Evolutionary conservation across 176 grass and related monocot species (phyloP), one percentile per base, ranked within the genome.

Genomic region (Zizania latifolia): DNA sequence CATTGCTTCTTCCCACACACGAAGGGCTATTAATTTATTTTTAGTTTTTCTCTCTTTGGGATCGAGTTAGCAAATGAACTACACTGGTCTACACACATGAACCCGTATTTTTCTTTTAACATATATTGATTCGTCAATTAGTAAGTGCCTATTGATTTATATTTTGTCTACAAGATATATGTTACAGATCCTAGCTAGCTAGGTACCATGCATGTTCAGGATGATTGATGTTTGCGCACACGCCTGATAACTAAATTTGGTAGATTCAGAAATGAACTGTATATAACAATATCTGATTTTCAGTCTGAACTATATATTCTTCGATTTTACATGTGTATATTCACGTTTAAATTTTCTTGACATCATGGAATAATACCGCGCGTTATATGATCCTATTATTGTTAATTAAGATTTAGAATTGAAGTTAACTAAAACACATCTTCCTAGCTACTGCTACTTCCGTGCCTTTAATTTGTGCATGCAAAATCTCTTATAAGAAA

Each of bases 301-400:
- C 16, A n/a, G n/a, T 29, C 24, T 3, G 7, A 43, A 33, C 5
- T 14, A n/a, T n/a, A n/a, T n/a, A 39, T 73, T 33, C 15, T 1
- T 58, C 19, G 4, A 1, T 30, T 50, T 45, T 54, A 9, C 3
- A 21, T 29, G 51, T 69, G 51, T 0, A 36, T 41, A 34, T 33
- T 31, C 8, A 34, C 0, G 7, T 39, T 58, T 37, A 14, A 56
- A n/a, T 71, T 71, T 10, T 14, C 8, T 8, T 70, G 43, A 73
- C 27, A 71, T 12, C 80, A 83, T 88, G 69, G 41, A 68, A 83
- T 88, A 71, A 68, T 36, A 79, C 40, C 1, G 8, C n/a, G n/a
- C n/a, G n/a, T n/a, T n/a, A 19, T 51, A 51, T 51, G 8, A 66
- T 30, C 27, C 15, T 26, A 22, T 37, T 67, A 41, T 10, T n/a